These are phyloP conservation scores for Mycena venus DNA, from an alignment of 768 basidiomycete genomes.

Conservation along the genomic window DNA sequence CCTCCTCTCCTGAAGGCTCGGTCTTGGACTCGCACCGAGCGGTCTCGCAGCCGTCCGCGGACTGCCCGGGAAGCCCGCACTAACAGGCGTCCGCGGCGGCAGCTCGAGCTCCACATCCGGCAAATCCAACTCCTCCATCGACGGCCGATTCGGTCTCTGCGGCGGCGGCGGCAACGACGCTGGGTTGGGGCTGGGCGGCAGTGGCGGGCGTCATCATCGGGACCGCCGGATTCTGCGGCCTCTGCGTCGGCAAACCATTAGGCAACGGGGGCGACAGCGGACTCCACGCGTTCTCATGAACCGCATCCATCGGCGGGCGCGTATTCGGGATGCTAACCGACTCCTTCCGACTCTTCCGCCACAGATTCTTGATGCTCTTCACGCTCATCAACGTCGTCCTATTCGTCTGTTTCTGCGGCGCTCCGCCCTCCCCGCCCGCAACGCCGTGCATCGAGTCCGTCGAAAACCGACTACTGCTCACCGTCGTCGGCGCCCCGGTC, in stretches of 20 bases:
- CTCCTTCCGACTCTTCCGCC: slow-evolving; percentile 78
- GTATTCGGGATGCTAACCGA: slow-evolving; percentile 61
- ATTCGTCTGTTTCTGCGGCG: slow-evolving; percentile 52
- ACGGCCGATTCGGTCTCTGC: slow-evolving; percentile 35
- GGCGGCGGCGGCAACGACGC: slow-evolving; percentile 22
- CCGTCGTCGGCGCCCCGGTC: slow-evolving; percentile 51
- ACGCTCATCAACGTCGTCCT: slow-evolving; percentile 77
- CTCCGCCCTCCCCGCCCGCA: slow-evolving; percentile 40
- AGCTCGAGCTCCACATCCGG: slow-evolving; percentile 34
- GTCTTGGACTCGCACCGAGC: neutral
- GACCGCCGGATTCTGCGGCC: slow-evolving; percentile 14
- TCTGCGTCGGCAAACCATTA: slow-evolving; percentile 1
- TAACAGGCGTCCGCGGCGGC: slow-evolving; percentile 22
- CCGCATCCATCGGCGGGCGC: slow-evolving; percentile 62
- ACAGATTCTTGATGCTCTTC: slow-evolving; percentile 80
- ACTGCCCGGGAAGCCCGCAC: neutral
- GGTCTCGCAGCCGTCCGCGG: neutral
- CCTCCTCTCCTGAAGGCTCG: neutral
- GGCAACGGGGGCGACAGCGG: slow-evolving; percentile 27
- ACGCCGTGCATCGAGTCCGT: slow-evolving; percentile 75
- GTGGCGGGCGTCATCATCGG: neutral
- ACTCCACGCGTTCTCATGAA: slow-evolving; percentile 44
- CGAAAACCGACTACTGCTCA: slow-evolving; percentile 71
- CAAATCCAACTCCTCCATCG: slow-evolving; percentile 38
- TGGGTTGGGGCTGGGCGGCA: neutral